Base-by-base conservation (phyloP, 768 basidiomycete genomes). In the Calvatia gigantea region DNA sequence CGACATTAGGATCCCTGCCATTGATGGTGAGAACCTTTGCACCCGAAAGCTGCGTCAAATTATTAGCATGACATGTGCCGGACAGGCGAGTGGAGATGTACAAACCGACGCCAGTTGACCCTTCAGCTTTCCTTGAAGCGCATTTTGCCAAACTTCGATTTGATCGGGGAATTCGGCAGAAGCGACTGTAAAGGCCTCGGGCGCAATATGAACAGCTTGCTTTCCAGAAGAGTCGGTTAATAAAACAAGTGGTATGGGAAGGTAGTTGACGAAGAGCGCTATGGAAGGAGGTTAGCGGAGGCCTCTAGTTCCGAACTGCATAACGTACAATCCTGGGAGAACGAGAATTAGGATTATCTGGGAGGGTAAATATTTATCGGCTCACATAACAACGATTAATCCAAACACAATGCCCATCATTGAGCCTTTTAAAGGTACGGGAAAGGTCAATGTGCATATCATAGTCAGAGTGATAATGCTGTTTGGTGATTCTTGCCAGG, bases 391-490 rank as follows among this genome's bases (percentile, higher is more conserved):
- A 85, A 21, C 68, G 60, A 61, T 83, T 82, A 25, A 80, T 70
- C 67, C 79, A 79, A 8, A 76, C 75, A 59, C 78, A 80, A 62
- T 85, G 84, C 1, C 83, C 83, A 60, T 84, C 84, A 54, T 82
- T 78, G 15, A 83, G 66, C 4, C 81, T 72, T 64, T 82, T 82
- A 54, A 83, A 66, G 0, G 83, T 73, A 12, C 76, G 73, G 15
- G 76, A 82, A n/a, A 84, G 65, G 60, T 82, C 82, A 28, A 83
- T 65, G 59, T 86, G 83, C 33, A 84, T 69, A 60, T 82, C 79
- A 51, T 79, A 80, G 39, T 84, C 82, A 12, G 79, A 79, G 0
- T 65, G 45, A 63, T 84, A 84, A 2, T 60, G 53, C 56, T 74
- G 72, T 23, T 60, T 61, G 35, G 68, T 73, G 58, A 83, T 82